Evolutionary conservation across 2,329 filamentous ascomycete species (phyloP).

Genomic region (Helicocarpus griseus): DNA sequence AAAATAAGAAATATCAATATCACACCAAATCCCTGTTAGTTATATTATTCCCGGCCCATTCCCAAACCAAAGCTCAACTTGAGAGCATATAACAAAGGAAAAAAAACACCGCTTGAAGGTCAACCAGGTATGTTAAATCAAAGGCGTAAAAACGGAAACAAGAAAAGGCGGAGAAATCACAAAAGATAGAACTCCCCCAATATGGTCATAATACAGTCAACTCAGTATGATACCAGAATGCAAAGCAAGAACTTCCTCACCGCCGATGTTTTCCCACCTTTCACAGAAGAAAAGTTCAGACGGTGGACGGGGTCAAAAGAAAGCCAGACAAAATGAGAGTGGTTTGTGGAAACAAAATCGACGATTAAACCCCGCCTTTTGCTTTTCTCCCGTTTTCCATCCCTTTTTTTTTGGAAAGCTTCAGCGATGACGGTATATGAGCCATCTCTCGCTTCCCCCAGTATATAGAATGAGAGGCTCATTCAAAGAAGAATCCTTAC

Average conservation of each 20-base stretch:
- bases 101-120: background rate
- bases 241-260: background rate
- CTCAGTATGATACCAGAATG: background rate
- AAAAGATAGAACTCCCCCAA: background rate
- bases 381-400: background rate
- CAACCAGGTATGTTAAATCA: background rate
- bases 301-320: no score
- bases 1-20: conserved; percentile 12
- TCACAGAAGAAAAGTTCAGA: no score
- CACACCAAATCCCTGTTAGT: no score
- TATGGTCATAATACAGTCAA: background rate
- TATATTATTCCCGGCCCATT: no score
- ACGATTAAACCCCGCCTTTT: background rate
- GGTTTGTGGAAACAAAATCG: background rate
- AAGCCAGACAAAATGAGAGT: background rate
- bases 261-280: no score
- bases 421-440: background rate
- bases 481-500: no score
- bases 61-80: no score
- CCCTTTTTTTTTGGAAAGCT: background rate
- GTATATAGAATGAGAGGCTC: no score
- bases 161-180: background rate
- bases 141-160: background rate
- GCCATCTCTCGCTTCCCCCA: no score
- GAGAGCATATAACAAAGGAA: background rate